A percentile compares a stretch with the other conserved stretches of the same genome.
phyloP scores from a whole-genome alignment of 345 rosid species.

The Corchorus capsularis region DNA sequence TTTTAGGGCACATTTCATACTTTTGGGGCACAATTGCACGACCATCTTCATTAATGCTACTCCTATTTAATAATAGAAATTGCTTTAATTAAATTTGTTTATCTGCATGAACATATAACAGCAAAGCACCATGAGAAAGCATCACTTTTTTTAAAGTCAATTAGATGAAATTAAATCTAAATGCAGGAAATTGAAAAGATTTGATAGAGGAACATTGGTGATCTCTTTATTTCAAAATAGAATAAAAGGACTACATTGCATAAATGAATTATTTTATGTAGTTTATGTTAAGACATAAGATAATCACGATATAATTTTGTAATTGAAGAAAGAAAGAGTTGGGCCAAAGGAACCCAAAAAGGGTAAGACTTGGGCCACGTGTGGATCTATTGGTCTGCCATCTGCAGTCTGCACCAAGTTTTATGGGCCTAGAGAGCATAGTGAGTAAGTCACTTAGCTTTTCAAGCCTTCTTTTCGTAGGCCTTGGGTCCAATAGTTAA shows the following conservation, averaged over 20 bases:
- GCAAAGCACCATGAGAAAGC: no score
- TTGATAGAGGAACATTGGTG: no score
- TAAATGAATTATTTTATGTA: no score
- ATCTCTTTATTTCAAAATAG: no score
- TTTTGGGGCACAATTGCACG: slow-evolving; percentile 12
- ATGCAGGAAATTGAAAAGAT: no score
- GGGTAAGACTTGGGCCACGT: neutral
- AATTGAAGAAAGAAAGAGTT: neutral
- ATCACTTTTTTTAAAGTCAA: no score
- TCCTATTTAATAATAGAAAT: neutral
- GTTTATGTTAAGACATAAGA: neutral
- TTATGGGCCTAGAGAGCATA: neutral
- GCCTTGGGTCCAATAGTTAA: neutral
- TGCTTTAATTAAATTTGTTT: no score
- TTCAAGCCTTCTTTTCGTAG: neutral
- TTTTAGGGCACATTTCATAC: slow-evolving; percentile 7
- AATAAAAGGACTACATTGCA: no score
- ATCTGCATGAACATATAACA: no score
- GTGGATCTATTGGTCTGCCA: neutral
- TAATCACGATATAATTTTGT: neutral
- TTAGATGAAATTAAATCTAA: no score
- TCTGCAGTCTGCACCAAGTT: neutral
- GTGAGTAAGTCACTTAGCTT: neutral
- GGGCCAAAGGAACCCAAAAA: neutral
- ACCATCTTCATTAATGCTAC: neutral